Evolutionary conservation across 1,139 yeast species (phyloP).

Genomic region (Lodderomyces jiufengensis): DNA sequence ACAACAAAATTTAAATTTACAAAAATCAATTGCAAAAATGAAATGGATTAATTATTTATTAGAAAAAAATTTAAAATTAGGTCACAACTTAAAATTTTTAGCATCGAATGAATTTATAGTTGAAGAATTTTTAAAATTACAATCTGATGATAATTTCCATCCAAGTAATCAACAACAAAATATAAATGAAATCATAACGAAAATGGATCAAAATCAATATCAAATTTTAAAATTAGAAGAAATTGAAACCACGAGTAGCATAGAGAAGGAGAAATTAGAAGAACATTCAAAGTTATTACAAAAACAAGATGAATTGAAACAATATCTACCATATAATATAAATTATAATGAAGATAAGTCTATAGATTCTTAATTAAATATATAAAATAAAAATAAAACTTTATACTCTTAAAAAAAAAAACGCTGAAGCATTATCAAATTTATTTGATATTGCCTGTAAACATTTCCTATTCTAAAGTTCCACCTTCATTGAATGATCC

Average conservation of each 20-base stretch:
- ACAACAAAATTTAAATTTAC: not conserved
- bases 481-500: too few relatives aligned
- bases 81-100: constrained; percentile 38
- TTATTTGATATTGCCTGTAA: too few relatives aligned
- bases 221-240: not conserved
- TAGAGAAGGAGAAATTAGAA: not conserved
- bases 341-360: constrained; percentile 5
- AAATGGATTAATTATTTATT: constrained; percentile 41
- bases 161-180: constrained; percentile 18
- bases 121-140: constrained; percentile 26
- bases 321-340: constrained; percentile 7
- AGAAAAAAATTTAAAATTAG: constrained; percentile 43
- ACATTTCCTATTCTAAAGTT: too few relatives aligned
- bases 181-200: not conserved
- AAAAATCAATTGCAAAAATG: constrained; percentile 12
- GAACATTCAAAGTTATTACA: not conserved
- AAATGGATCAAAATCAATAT: not conserved
- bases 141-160: constrained; percentile 28
- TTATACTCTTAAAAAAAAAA: too few relatives aligned
- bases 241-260: not conserved
- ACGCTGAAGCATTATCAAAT: too few relatives aligned
- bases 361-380: too few relatives aligned
- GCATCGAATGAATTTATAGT: constrained; percentile 26
- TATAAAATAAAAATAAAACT: too few relatives aligned
- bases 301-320: constrained; percentile 1